phyloP scores from a whole-genome alignment of 495 filamentous ascomycete species.

The Penicillium silybi region DNA sequence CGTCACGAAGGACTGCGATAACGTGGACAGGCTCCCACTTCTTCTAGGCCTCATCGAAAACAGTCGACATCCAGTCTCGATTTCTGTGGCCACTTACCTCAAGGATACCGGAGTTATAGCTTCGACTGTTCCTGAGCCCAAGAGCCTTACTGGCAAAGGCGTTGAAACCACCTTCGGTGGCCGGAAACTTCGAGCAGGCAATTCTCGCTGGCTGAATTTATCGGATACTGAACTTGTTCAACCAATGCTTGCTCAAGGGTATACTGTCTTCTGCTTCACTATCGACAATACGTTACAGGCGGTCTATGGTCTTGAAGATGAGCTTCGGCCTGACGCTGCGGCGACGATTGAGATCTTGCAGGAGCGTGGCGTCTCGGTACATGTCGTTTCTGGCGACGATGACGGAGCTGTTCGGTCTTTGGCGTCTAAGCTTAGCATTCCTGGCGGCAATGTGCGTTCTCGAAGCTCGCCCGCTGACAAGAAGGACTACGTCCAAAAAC shows the following conservation, averaged over 20 bases:
- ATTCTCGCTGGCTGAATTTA: slow-evolving; percentile 60
- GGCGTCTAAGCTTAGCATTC: slow-evolving; percentile 52
- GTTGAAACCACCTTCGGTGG: slow-evolving; percentile 39
- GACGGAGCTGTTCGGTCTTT: slow-evolving; percentile 52
- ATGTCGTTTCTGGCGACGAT: slow-evolving; percentile 70
- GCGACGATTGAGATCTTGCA: slow-evolving; percentile 45
- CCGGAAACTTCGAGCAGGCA: slow-evolving; percentile 52
- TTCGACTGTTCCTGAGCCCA: slow-evolving; percentile 34
- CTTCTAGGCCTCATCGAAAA: slow-evolving; percentile 47
- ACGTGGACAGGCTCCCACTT: slow-evolving; percentile 30
- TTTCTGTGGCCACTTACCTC: slow-evolving; percentile 51
- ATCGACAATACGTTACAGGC: slow-evolving; percentile 47
- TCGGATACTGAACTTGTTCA: too few species aligned
- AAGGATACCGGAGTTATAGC: slow-evolving; percentile 25
- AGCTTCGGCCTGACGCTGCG: slow-evolving; percentile 55
- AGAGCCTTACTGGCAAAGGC: slow-evolving; percentile 51
- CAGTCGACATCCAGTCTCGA: slow-evolving; percentile 68
- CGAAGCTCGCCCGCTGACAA: slow-evolving; percentile 61
- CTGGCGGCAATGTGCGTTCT: slow-evolving; percentile 39
- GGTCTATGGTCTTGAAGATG: slow-evolving; percentile 57
- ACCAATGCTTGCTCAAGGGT: slow-evolving; percentile 38
- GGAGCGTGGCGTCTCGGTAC: slow-evolving; percentile 53
- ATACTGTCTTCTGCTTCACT: slow-evolving; percentile 63
- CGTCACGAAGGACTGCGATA: slow-evolving; percentile 32
- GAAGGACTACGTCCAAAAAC: slow-evolving; percentile 53